A percentile compares a stretch with the other conserved stretches of the same genome.
These are phyloP conservation scores for Kodamaea hsintzibuensis DNA, from an alignment of 805 yeast genomes.

Conservation along the genomic window DNA sequence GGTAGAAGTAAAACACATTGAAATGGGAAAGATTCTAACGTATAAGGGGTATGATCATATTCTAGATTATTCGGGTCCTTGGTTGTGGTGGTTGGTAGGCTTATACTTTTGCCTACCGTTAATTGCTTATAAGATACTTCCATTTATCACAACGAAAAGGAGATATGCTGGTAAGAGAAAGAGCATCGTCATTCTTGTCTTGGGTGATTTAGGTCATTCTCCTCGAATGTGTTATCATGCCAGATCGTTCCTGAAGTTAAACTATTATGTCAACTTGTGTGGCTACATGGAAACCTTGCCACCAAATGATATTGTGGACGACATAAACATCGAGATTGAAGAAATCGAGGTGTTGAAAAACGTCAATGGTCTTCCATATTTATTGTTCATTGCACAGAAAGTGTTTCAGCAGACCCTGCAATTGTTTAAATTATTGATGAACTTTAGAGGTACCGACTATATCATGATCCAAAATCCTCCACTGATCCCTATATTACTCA, in stretches of 20 bases:
- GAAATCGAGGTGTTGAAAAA: conserved; percentile 46
- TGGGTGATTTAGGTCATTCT: conserved; percentile 93
- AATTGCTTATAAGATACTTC: conserved; percentile 41
- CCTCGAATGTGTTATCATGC: conserved; percentile 96
- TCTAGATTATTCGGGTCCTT: conserved; percentile 15
- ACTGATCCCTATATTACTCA: conserved; percentile 73
- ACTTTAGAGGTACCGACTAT: conserved; percentile 61
- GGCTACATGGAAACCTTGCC: conserved; percentile 72
- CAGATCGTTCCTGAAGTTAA: conserved; percentile 63
- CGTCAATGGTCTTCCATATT: conserved; percentile 46
- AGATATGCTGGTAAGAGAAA: conserved; percentile 29
- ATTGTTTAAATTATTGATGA: conserved; percentile 50
- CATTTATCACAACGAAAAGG: conserved; percentile 30
- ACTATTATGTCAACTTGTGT: conserved; percentile 77
- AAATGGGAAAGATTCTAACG: conserved; percentile 2
- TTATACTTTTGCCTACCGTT: conserved; percentile 50
- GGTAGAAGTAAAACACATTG: background rate
- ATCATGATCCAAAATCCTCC: conserved; percentile 92
- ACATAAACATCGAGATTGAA: conserved; percentile 52
- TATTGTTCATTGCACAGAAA: conserved; percentile 59
- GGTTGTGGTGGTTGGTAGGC: conserved; percentile 42
- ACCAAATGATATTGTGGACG: conserved; percentile 51
- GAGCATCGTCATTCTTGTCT: conserved; percentile 73
- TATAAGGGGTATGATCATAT: conserved; percentile 15
- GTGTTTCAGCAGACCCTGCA: conserved; percentile 55